phyloP scores from a whole-genome alignment of 2,329 filamentous ascomycete genomes.

The Escovopsis weberi region DNA sequence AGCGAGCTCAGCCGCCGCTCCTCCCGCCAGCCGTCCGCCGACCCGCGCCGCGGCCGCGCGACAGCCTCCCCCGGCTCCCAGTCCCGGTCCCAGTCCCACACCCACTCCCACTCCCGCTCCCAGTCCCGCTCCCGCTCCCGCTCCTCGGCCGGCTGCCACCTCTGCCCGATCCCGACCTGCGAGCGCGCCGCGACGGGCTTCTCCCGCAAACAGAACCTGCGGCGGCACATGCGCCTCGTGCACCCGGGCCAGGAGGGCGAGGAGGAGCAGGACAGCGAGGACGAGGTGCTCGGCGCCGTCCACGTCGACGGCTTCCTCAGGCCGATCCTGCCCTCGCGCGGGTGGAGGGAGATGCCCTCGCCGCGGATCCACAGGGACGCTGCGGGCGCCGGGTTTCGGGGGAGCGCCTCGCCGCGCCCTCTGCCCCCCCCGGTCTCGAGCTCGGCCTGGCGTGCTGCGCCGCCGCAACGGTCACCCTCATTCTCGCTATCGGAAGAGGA shows the following conservation, averaged over 20 bases:
- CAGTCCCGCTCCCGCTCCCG: constrained; percentile 16
- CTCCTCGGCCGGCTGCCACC: constrained; percentile 19
- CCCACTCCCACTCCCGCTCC: constrained; percentile 11
- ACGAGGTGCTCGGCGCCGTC: constrained; percentile 45
- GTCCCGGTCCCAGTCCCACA: constrained; percentile 9
- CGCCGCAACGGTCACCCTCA: no score
- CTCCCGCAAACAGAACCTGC: constrained; percentile 20
- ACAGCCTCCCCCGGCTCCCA: constrained; percentile 8
- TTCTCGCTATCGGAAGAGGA: no score
- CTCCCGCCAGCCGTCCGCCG: constrained; percentile 10
- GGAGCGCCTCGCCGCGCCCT: no score
- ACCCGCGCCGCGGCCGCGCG: constrained; percentile 6
- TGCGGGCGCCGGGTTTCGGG: no score
- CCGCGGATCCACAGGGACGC: no score
- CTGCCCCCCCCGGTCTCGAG: not conserved
- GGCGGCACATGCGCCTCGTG: constrained; percentile 23
- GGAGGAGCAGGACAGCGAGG: constrained; percentile 27
- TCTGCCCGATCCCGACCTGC: constrained; percentile 24
- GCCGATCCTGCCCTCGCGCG: constrained; percentile 33
- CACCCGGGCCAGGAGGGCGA: constrained; percentile 23
- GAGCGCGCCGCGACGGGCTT: constrained; percentile 23
- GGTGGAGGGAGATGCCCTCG: constrained; percentile 25
- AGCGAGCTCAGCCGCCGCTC: constrained; percentile 13
- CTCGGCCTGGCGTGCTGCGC: no score
- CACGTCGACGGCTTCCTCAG: constrained; percentile 55